A percentile compares a stretch with the other conserved stretches of the same genome.
These are phyloP conservation scores for Arachis monticola DNA, from an alignment of 331 rosid species.

Conservation along the genomic window DNA sequence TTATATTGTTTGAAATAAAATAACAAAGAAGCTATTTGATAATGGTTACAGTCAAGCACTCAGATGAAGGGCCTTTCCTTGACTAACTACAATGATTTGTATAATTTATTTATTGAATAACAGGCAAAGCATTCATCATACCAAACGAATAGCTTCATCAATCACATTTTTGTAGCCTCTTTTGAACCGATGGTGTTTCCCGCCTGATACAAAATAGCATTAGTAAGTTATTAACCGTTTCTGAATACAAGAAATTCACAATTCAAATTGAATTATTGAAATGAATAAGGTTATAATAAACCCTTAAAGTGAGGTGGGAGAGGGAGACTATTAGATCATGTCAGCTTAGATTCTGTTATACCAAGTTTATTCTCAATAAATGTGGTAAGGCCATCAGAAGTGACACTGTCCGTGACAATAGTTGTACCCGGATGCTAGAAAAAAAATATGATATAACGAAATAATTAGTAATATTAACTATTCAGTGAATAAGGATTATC, in stretches of 20 bases:
- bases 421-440: constrained; percentile 92
- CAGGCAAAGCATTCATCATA: constrained; percentile 45
- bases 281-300: constrained; percentile 6
- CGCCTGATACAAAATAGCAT: constrained; percentile 62
- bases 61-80: background rate
- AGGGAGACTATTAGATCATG: constrained; percentile 12
- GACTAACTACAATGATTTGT: constrained; percentile 8
- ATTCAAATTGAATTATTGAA: constrained; percentile 18
- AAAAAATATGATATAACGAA: constrained; percentile 25
- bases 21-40: constrained; percentile 27
- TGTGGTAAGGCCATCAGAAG: constrained; percentile 92
- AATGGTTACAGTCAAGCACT: background rate
- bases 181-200: constrained; percentile 92
- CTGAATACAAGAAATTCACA: constrained; percentile 16
- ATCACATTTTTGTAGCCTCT: constrained; percentile 98
- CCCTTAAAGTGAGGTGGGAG: background rate
- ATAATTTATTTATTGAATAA: constrained; percentile 22
- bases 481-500: background rate
- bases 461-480: background rate
- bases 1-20: constrained; percentile 15
- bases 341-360: constrained; percentile 42
- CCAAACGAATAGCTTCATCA: constrained; percentile 96
- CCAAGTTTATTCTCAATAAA: constrained; percentile 96
- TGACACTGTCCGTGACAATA: constrained; percentile 94
- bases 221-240: constrained; percentile 28